Percentiles rank a stretch among this genome's conserved stretches.
Conservation (phyloP, 192 early-diverging fungal genomes). For the Spizellomyces punctatus region DNA sequence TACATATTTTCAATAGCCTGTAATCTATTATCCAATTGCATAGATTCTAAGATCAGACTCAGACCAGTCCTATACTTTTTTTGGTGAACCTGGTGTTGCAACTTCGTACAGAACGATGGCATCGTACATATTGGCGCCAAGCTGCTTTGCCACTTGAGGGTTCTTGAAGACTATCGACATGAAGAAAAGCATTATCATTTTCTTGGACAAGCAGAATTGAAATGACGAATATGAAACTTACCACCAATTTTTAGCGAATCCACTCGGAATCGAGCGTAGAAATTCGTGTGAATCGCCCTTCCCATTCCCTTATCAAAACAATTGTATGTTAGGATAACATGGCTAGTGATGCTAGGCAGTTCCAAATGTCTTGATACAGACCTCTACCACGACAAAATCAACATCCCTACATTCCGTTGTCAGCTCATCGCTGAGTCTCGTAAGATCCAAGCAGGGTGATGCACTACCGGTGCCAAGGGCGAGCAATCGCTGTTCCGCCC, state of each 20-base stretch:
- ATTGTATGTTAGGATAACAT: constrained; percentile 1
- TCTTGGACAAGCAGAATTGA: background rate
- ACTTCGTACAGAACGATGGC: constrained; percentile 53
- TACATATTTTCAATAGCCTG: too few relatives aligned
- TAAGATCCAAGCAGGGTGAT: constrained; percentile 73
- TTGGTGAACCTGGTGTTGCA: too few relatives aligned
- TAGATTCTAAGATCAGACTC: too few relatives aligned
- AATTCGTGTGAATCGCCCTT: constrained; percentile 83
- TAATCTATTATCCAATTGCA: too few relatives aligned
- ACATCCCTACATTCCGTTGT: constrained; percentile 49
- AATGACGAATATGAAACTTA: constrained; percentile 6
- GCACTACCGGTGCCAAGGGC: constrained; percentile 71
- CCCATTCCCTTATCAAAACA: constrained; percentile 63
- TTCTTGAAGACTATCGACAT: constrained; percentile 69
- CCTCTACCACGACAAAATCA: constrained; percentile 78
- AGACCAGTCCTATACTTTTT: too few relatives aligned
- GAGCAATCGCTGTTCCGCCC: constrained; percentile 38
- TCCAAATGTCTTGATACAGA: constrained; percentile 4
- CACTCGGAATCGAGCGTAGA: constrained; percentile 63
- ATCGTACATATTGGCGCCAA: constrained; percentile 74
- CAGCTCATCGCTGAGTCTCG: constrained; percentile 64
- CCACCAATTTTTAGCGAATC: constrained; percentile 75
- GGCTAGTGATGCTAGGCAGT: background rate
- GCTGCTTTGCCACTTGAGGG: constrained; percentile 64
- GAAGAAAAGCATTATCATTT: too few relatives aligned